phyloP scores from a whole-genome alignment of 1,284 basidiomycete species.

The Peniophora sp. region DNA sequence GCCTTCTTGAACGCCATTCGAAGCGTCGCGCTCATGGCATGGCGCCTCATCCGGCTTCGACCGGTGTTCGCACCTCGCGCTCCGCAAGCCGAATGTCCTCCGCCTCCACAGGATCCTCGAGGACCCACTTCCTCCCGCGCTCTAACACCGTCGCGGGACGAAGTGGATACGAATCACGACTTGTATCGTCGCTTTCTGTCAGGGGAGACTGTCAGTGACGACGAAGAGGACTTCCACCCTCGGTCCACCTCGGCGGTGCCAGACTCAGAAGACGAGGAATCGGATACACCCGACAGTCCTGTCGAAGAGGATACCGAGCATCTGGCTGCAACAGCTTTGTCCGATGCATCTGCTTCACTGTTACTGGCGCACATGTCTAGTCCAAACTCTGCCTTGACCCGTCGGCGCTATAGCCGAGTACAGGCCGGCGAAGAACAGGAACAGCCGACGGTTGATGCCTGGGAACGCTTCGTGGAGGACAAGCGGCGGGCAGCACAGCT shows the following conservation, averaged over 20 bases:
- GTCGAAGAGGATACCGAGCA: constrained; percentile 13
- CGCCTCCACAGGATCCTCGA: background rate
- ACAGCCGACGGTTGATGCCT: constrained; percentile 13
- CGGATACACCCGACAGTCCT: constrained; percentile 1
- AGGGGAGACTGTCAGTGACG: constrained; percentile 54
- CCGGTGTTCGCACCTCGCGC: constrained; percentile 2
- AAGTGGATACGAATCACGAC: background rate
- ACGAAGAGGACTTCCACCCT: constrained; percentile 45
- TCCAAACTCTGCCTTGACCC: constrained; percentile 16
- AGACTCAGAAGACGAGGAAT: constrained; percentile 7
- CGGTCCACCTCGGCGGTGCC: constrained; percentile 1
- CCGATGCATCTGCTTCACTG: constrained; percentile 30
- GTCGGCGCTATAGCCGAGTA: constrained; percentile 19
- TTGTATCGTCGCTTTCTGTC: constrained; percentile 53
- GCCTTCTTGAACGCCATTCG: constrained; percentile 29
- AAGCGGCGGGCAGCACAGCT: constrained; percentile 10
- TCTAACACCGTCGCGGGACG: background rate
- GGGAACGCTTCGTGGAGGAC: constrained; percentile 19
- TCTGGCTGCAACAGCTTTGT: constrained; percentile 22
- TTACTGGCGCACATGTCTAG: constrained; percentile 39
- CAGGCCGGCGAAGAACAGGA: background rate
- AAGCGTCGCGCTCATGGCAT: constrained; percentile 24
- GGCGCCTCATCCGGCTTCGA: constrained; percentile 15
- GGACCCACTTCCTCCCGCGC: too few relatives aligned
- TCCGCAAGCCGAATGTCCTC: background rate